These are phyloP conservation scores for Panicum virgatum DNA, from an alignment of 202 grass and related monocot species.

Conservation along the genomic window DNA sequence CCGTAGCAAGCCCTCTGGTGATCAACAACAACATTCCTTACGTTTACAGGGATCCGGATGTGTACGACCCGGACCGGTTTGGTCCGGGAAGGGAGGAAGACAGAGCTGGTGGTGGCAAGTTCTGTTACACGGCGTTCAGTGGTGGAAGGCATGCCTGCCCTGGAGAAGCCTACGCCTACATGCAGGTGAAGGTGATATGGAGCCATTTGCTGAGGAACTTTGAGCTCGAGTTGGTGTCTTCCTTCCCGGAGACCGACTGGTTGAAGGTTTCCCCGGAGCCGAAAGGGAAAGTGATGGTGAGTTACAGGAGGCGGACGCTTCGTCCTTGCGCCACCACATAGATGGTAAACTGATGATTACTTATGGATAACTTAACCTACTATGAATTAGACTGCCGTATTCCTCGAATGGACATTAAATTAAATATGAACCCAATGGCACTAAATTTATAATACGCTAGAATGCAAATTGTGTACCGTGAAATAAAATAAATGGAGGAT, in stretches of 20 bases:
- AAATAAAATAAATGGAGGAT: no score
- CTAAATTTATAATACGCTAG: no score
- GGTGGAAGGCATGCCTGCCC: not conserved
- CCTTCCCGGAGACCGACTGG: not conserved
- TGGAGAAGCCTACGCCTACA: not conserved
- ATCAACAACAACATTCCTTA: not conserved
- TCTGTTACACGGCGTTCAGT: not conserved
- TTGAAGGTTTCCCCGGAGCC: not conserved
- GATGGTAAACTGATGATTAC: no score
- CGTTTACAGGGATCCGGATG: not conserved
- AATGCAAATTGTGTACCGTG: no score
- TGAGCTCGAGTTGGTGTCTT: not conserved
- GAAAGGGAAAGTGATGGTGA: not conserved
- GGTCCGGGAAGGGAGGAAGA: not conserved
- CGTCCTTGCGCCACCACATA: no score
- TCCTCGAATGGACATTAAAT: no score
- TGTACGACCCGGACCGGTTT: not conserved
- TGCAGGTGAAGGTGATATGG: not conserved
- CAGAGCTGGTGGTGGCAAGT: not conserved
- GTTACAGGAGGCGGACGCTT: not conserved
- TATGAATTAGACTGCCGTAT: no score
- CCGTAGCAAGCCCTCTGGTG: no score
- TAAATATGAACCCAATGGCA: no score
- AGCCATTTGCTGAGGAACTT: not conserved
- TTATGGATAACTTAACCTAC: no score